phyloP scores from a whole-genome alignment of 768 basidiomycete genomes.

The Phylloporus rhodoxanthus region DNA sequence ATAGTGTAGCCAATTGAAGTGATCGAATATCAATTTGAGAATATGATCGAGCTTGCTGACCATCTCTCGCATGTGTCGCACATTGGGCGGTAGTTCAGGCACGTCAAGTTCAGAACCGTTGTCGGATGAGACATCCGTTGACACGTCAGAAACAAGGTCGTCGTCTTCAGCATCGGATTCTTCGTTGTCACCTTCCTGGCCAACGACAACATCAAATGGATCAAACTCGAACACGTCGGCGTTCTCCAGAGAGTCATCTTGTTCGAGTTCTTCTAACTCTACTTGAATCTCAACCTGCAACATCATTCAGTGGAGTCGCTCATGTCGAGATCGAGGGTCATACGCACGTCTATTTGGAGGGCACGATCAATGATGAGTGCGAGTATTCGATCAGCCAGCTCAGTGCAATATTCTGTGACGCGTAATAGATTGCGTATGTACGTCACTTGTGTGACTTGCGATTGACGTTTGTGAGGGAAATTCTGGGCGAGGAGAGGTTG shows the following conservation, averaged over 20 bases:
- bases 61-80: conserved; percentile 77
- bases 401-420: conserved; percentile 82
- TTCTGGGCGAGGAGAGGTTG: conserved; percentile 76
- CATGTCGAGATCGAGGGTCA: not conserved
- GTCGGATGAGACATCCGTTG: conserved; percentile 77
- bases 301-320: not conserved
- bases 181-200: conserved; percentile 63
- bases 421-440: conserved; percentile 88
- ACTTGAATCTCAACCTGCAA: conserved; percentile 90
- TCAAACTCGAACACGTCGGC: conserved; percentile 68
- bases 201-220: conserved; percentile 73
- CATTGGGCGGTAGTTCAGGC: conserved; percentile 40
- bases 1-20: conserved; percentile 56
- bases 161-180: conserved; percentile 52
- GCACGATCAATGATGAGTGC: conserved; percentile 87
- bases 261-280: conserved; percentile 89
- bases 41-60: conserved; percentile 88
- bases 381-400: conserved; percentile 76
- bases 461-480: conserved; percentile 93
- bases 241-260: conserved; percentile 47
- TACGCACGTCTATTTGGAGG: conserved; percentile 87
- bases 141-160: conserved; percentile 43
- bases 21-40: conserved; percentile 76
- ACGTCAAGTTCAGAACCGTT: conserved; percentile 45
- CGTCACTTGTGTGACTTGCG: conserved; percentile 69